phyloP scores from a whole-genome alignment of 805 yeast genomes.

The Metschnikowia picachoensis region DNA sequence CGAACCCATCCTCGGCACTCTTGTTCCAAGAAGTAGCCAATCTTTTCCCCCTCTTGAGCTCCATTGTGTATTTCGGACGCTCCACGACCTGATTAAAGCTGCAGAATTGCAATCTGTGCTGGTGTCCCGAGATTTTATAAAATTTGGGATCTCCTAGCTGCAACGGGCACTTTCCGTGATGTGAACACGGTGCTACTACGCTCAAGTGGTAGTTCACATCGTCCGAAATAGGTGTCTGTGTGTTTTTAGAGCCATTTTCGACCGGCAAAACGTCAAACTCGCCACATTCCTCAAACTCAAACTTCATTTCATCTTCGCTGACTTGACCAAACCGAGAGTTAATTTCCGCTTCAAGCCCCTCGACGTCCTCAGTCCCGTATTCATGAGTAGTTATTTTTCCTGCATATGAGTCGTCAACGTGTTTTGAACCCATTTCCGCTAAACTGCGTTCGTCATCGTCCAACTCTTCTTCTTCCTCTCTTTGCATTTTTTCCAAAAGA shows the following conservation, averaged over 20 bases:
- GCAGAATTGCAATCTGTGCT: constrained; percentile 65
- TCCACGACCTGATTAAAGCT: constrained; percentile 65
- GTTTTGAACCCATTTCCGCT: too few species aligned
- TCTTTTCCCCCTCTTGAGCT: constrained; percentile 76
- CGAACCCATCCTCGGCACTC: constrained; percentile 51
- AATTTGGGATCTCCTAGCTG: constrained; percentile 72
- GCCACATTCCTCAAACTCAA: constrained; percentile 42
- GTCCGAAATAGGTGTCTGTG: constrained; percentile 10
- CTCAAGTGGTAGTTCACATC: constrained; percentile 50
- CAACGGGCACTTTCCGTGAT: constrained; percentile 81
- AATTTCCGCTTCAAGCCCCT: constrained; percentile 24
- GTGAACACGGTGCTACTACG: constrained; percentile 86
- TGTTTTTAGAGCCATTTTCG: constrained; percentile 2
- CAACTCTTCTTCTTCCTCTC: constrained; percentile 17
- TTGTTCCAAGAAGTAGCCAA: constrained; percentile 71
- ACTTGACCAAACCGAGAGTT: constrained; percentile 41
- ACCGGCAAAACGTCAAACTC: constrained; percentile 27
- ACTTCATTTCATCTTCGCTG: constrained; percentile 41
- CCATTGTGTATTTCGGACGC: constrained; percentile 77
- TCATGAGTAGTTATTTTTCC: too few species aligned
- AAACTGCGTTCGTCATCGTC: too few species aligned
- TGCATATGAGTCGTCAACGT: too few species aligned
- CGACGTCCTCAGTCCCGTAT: too few species aligned
- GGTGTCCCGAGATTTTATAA: constrained; percentile 54
- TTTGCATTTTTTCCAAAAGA: constrained; percentile 24